Percentiles rank a stretch among this genome's conserved stretches.
Evolutionary conservation across 257 asterid species (phyloP).

Genomic region (Phtheirospermum japonicum): DNA sequence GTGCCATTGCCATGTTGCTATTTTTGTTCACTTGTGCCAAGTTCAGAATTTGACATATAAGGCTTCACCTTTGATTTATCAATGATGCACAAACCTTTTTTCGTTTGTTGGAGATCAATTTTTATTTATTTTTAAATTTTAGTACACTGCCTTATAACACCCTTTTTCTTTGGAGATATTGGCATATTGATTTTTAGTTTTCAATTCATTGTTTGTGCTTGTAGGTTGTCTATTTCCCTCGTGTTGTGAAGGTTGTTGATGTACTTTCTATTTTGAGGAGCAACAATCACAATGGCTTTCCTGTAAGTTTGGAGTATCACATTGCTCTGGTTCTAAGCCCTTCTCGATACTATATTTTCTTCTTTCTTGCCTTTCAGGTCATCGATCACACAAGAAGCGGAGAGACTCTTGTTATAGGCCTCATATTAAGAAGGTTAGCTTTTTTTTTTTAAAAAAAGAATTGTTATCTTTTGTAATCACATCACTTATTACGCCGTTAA

Average conservation of each 20-base stretch:
- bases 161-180: not conserved
- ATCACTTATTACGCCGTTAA: slow-evolving; percentile 6
- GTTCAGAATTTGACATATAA: not conserved
- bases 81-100: not conserved
- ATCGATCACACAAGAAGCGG: slow-evolving; percentile 86
- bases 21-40: slow-evolving; percentile 4
- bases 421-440: slow-evolving; percentile 77
- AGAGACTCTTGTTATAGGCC: slow-evolving; percentile 93
- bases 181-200: not conserved
- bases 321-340: slow-evolving; percentile 21
- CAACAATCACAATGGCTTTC: slow-evolving; percentile 88
- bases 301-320: slow-evolving; percentile 54
- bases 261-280: slow-evolving; percentile 80
- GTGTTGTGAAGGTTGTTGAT: slow-evolving; percentile 88
- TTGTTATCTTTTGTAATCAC: not conserved
- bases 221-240: slow-evolving; percentile 90
- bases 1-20: slow-evolving; percentile 23
- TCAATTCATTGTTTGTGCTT: slow-evolving; percentile 25
- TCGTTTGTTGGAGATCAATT: not conserved
- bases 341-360: slow-evolving; percentile 21
- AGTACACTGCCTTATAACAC: too few species aligned
- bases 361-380: slow-evolving; percentile 49
- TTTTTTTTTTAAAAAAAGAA: slow-evolving; percentile 15
- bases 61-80: slow-evolving; percentile 11
- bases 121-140: too few species aligned